Evolutionary conservation across 1,139 yeast species (phyloP).

Genomic region (Torulaspora globosa): DNA sequence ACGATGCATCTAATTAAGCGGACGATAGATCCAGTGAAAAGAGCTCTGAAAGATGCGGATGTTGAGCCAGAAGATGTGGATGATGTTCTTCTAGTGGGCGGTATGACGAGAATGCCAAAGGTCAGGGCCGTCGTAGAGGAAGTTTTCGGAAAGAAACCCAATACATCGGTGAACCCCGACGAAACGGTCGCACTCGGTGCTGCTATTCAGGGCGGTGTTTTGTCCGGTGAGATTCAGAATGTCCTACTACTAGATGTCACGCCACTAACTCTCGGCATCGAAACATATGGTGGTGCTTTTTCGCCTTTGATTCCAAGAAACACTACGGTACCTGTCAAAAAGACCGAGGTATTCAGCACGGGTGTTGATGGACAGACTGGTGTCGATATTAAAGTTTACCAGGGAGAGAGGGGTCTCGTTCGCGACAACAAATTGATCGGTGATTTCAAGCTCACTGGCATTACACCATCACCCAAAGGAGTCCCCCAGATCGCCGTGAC

Average conservation of each 20-base stretch:
- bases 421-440: conserved; percentile 71
- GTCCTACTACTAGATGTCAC: conserved; percentile 76
- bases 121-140: conserved; percentile 55
- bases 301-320: conserved; percentile 74
- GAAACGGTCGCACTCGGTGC: conserved; percentile 86
- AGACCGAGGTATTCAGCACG: conserved; percentile 69
- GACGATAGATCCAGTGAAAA: conserved; percentile 62
- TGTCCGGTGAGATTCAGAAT: conserved; percentile 65
- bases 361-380: conserved; percentile 86
- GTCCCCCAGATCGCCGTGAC: conserved; percentile 69
- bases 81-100: conserved; percentile 72
- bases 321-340: conserved; percentile 69
- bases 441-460: conserved; percentile 60
- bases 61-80: conserved; percentile 58
- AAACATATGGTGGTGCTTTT: conserved; percentile 76
- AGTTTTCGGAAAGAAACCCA: conserved; percentile 56
- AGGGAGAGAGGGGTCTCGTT: conserved; percentile 73
- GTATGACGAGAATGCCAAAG: conserved; percentile 84
- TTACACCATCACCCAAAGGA: conserved; percentile 72
- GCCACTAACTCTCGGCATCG: conserved; percentile 74
- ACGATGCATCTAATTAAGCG: conserved; percentile 55
- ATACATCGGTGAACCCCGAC: conserved; percentile 69
- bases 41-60: conserved; percentile 68
- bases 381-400: conserved; percentile 71
- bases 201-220: conserved; percentile 76